Evolutionary conservation across 192 early-diverging fungal genomes (phyloP).

Genomic region (Umbelopsis sp.): DNA sequence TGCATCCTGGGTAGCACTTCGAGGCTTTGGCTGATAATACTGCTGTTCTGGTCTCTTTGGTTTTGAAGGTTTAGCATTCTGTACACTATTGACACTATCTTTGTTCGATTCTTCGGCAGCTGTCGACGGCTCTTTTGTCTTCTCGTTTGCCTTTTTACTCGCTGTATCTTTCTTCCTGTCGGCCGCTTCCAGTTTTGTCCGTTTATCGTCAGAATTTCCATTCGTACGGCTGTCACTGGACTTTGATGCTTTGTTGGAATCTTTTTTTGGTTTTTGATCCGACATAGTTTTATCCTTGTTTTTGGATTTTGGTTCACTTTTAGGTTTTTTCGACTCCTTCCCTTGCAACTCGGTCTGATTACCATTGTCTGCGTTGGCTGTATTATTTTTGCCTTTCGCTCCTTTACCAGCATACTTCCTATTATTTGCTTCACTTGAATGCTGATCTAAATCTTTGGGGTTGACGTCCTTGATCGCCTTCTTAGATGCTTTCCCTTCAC

Average conservation of each 20-base stretch:
- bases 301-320: background rate
- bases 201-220: too few species aligned
- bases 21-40: background rate
- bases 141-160: too few species aligned
- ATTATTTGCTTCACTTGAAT: background rate
- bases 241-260: background rate
- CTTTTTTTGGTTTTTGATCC: background rate
- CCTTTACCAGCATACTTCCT: background rate
- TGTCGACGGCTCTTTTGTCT: background rate
- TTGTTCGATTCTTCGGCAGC: background rate
- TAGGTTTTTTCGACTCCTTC: background rate
- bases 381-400: too few species aligned
- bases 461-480: background rate
- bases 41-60: slow-evolving; percentile 1
- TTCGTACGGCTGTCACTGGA: too few species aligned
- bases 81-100: background rate
- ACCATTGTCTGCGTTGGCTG: too few species aligned
- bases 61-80: background rate
- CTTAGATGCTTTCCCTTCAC: background rate
- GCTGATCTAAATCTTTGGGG: background rate
- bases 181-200: too few species aligned
- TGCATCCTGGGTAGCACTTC: background rate
- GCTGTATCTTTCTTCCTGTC: too few species aligned
- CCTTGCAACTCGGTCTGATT: background rate
- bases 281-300: background rate